Evolutionary conservation across 2,329 filamentous ascomycete genomes (phyloP), one percentile per base, ranked within the genome.

Genomic region (Amesomyces nigricolor): DNA sequence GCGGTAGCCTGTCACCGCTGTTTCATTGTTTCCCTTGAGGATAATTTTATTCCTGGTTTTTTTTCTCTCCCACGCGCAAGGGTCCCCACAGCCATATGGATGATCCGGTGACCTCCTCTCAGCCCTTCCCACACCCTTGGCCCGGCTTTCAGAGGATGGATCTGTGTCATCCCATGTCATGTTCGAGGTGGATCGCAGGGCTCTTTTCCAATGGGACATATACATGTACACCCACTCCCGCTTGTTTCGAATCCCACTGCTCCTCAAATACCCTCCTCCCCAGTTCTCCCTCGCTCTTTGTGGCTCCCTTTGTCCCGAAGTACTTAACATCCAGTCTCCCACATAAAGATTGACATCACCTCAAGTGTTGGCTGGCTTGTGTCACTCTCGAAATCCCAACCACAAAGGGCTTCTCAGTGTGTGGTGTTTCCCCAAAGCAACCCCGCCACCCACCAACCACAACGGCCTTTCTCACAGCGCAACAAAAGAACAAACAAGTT

Each of bases 61-160:
- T 45, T 44, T 30, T 8, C 5, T 26, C 49, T 44, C 51, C 53
- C 59, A 54, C 56, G 51, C 53, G 45, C 56, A 57, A 56, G 56
- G 54, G 58, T 62, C 61, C 61, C 62, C 62, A 64, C 62, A 52
- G 59, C 56, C 54, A 62, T 61, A 65, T 62, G 62, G 58, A 54
- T 65, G 63, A 65, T 61, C 63, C 44, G 61, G 62, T 65, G 63
- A 65, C 63, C 63, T 58, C 58, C 45, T 58, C 59, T 62, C 62
- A 65, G 62, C 63, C 61, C 56, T 63, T 58, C 52, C 59, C 35
- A 57, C 45, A 49, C 57, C 59, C 61, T 57, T 54, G 54, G 47
- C 47, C 53, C 11, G 51, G 45, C 57, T 59, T 56, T 51, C 54
- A 53, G 54, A 56, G 59, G 52, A 60, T 54, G 59, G 52, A 60